Base-by-base conservation (phyloP, 2,329 filamentous ascomycete species). In the Trichoderma pleuroti region DNA sequence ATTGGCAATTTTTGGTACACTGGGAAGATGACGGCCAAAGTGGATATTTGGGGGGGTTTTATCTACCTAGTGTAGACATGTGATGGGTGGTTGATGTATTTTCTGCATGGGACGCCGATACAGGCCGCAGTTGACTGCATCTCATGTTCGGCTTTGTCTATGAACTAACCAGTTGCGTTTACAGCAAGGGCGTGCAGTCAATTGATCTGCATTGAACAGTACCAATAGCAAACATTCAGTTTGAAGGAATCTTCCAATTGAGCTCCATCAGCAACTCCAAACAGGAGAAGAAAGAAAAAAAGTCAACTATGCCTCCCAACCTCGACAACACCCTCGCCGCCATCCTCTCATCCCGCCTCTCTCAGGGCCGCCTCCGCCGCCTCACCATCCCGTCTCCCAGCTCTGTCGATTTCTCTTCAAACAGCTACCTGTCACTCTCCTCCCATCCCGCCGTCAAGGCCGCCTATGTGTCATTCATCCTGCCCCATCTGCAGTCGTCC, bases 351-450 rank as follows among this genome's bases (percentile, higher is more conserved):
- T 75, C 75, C 14, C 79, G 80, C 10, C 73, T 78, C 11, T 54
- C 76, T 5, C 77, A 80, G 18, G 79, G 78, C 12, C 81, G 79
- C 66, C 79, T 85, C 9, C 83, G 86, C n/a, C 78, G 76, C 7
- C 77, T 87, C 21, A 86, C 80, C 1, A 78, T 91, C 4, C 87
- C 91, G 4, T 91, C 91, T 0, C 86, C 91, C 1, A 88, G 86
- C 24, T 91, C 88, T 26, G 87, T 90, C 62, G 93, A 97, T 81
- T 92, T 97, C 76, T 90, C 91, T 26, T 94, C 93, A 76, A 91
- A 94, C 78, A 88, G 88, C 69, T 92, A 96, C 77, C 93, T 97
- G 71, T 93, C 94, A 62, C 90, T 94, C 7, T 90, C 92, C 1
- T 78, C 77, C 3, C 78, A 82, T 39, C 76, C 80, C 0, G 78